Conservation (phyloP, 768 basidiomycete species). For the Aureoboletus auriporus region DNA sequence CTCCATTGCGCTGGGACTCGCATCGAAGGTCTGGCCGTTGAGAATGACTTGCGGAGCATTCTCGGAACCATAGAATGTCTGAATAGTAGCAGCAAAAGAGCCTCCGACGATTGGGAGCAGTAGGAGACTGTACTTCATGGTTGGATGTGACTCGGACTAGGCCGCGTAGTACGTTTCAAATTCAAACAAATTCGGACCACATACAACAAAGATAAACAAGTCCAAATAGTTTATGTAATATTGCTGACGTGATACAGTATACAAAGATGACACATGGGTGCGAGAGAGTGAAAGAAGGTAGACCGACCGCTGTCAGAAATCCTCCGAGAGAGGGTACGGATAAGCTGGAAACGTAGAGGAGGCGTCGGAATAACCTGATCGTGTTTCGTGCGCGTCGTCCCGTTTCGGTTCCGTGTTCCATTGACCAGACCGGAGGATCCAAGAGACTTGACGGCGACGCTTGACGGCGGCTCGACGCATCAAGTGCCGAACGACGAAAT, state of each 20-base stretch:
- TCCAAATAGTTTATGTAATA: conserved; percentile 3
- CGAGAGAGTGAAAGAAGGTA: no score
- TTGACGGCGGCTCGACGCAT: conserved; percentile 16
- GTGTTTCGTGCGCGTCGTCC: conserved; percentile 3
- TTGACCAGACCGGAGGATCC: conserved; percentile 18
- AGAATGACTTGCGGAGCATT: conserved; percentile 20
- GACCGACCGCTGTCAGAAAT: conserved; percentile 1
- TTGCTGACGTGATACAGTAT: neutral
- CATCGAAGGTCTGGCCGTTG: conserved; percentile 25
- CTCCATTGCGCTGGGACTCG: conserved; percentile 11
- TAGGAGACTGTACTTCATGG: conserved; percentile 13
- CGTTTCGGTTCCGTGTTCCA: conserved; percentile 19
- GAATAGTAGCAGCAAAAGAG: conserved; percentile 19
- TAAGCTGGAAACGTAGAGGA: conserved; percentile 14
- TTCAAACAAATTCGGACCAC: neutral
- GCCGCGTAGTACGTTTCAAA: neutral
- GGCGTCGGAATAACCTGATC: conserved; percentile 10
- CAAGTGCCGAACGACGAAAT: conserved; percentile 12
- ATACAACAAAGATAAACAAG: conserved; percentile 8
- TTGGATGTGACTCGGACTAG: no score
- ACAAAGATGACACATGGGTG: neutral
- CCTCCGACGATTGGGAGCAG: conserved; percentile 17
- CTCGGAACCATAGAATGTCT: neutral
- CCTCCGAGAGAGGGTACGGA: conserved; percentile 16
- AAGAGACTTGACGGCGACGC: conserved; percentile 23